Percentiles rank a stretch among this genome's conserved stretches.
Conservation (phyloP, 1,284 basidiomycete genomes). For the Ceratobasidium sp. region DNA sequence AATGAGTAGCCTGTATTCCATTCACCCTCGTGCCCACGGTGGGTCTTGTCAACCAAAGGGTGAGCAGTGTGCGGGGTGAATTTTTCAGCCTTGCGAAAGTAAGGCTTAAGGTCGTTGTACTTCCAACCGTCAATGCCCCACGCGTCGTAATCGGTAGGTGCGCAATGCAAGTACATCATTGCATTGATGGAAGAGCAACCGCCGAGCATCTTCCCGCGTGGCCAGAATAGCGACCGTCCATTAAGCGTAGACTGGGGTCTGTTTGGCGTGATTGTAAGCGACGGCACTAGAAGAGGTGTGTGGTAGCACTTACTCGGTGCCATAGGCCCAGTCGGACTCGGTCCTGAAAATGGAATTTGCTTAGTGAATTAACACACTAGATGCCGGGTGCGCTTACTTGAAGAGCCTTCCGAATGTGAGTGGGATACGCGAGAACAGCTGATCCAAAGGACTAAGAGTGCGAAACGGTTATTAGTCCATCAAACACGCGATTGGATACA, state of each 20-base stretch:
- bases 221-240: constrained; percentile 45
- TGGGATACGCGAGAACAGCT: constrained; percentile 45
- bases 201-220: constrained; percentile 51
- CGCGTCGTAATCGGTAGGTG: constrained; percentile 51
- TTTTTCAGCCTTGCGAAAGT: constrained; percentile 41
- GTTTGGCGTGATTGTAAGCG: not conserved
- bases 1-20: constrained; percentile 43
- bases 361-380: not conserved
- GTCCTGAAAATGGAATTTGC: constrained; percentile 39
- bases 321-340: constrained; percentile 47
- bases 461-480: too few species aligned
- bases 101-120: constrained; percentile 49
- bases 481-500: too few species aligned
- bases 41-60: constrained; percentile 37
- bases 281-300: not conserved
- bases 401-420: constrained; percentile 45
- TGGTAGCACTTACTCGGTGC: constrained; percentile 43
- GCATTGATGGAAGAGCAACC: constrained; percentile 49
- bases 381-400: constrained; percentile 35
- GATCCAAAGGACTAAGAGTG: constrained; percentile 39
- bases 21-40: constrained; percentile 46
- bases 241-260: constrained; percentile 45
- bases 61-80: constrained; percentile 37
- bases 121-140: constrained; percentile 55
- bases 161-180: constrained; percentile 43